Evolutionary conservation across 2,329 filamentous ascomycete species (phyloP).

Genomic region (Scytalidium sp.): DNA sequence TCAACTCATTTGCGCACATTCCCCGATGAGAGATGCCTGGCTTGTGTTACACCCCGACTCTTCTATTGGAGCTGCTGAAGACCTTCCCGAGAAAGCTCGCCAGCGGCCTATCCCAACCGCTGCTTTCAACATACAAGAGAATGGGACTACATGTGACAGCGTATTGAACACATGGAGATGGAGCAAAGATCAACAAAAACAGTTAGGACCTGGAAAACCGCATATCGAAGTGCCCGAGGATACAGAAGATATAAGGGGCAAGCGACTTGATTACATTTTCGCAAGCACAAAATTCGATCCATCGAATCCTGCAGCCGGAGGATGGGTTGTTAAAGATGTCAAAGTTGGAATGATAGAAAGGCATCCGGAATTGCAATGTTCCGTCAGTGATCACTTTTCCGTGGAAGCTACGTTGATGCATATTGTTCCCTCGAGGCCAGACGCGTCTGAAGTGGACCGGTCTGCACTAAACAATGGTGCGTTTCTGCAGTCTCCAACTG

Average conservation of each 20-base stretch:
- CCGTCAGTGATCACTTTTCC: slow-evolving; percentile 91
- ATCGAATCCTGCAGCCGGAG: slow-evolving; percentile 21
- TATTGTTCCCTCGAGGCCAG: slow-evolving; percentile 9
- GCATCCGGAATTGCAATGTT: slow-evolving; percentile 78
- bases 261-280: slow-evolving; percentile 94
- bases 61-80: slow-evolving; percentile 70
- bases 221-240: slow-evolving; percentile 59
- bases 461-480: slow-evolving; percentile 20
- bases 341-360: slow-evolving; percentile 78
- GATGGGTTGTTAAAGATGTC: slow-evolving; percentile 69
- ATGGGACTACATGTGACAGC: slow-evolving; percentile 85
- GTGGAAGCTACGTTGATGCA: slow-evolving; percentile 71
- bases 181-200: slow-evolving; percentile 67
- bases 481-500: slow-evolving; percentile 20
- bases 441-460: slow-evolving; percentile 15
- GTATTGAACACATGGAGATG: slow-evolving; percentile 93
- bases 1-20: slow-evolving; percentile 74
- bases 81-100: slow-evolving; percentile 64
- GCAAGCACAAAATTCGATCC: slow-evolving; percentile 53
- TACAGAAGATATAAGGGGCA: slow-evolving; percentile 69
- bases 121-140: slow-evolving; percentile 71
- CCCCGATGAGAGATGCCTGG: slow-evolving; percentile 81
- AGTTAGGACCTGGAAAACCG: slow-evolving; percentile 62
- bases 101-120: slow-evolving; percentile 69
- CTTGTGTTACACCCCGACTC: slow-evolving; percentile 78